Evolutionary conservation across 2,329 filamentous ascomycete genomes (phyloP), one percentile per base, ranked within the genome.

Genomic region (Plectosphaerella cucumerina): DNA sequence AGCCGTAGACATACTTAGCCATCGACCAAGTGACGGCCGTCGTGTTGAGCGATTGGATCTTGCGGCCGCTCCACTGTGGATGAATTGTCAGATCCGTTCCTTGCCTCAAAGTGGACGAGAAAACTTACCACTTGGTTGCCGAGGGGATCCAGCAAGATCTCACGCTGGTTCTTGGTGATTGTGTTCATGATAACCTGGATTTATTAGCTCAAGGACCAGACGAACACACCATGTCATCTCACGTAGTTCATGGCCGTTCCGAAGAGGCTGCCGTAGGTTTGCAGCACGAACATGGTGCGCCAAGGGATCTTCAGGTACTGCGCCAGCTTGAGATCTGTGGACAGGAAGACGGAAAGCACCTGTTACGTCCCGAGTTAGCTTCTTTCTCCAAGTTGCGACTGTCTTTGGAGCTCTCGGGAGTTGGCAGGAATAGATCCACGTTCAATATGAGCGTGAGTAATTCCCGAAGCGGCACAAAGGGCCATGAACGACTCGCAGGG

Each of bases 221-320:
- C 3, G 4, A 14, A 23, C 8, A 12, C 12, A 23, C 21, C n/a
- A n/a, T 20, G 34, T 4, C 8, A 22, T 12, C 44, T 47, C 17
- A 47, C 62, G 50, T 70, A 77, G 56, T 77, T 75, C 44, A 77
- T 61, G 5, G 72, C 55, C 1, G 71, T 70, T 1, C 72, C 72
- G 23, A 75, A 58, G 4, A 72, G 22, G 22, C 65, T 70, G 3
- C 73, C 74, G 3, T 66, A 51, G 10, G 75, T 64, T 63, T 88
- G 85, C 3, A 77, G 74, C 65, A 79, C 73, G 66, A 88, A 88
- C 71, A 86, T 84, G 10, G 81, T 84, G 15, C 82, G 74, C 23
- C 82, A 84, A 0, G 85, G 84, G 12, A 82, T 81, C 64, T 83
- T 84, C 82, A 89, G 88, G 69, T 89, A 89, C 62, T 88, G 85